phyloP scores from a whole-genome alignment of 192 early-diverging fungal species.

The Linnemannia zychae region DNA sequence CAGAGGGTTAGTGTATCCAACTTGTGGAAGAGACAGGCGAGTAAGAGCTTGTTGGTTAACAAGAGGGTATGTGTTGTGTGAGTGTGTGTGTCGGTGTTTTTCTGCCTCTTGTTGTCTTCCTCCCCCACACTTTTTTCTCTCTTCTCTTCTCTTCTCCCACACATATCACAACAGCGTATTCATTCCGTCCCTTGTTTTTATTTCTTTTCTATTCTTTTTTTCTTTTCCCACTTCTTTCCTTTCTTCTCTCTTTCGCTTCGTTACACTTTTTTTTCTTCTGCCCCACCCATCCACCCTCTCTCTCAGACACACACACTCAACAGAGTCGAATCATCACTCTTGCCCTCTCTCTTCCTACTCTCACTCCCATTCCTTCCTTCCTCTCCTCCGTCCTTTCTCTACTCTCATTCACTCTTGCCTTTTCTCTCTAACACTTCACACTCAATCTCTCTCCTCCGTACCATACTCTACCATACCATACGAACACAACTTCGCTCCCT shows the following conservation, averaged over 20 bases:
- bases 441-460: background rate
- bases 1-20: slow-evolving; percentile 5
- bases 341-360: background rate
- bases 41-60: too few relatives aligned
- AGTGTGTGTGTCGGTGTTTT: background rate
- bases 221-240: background rate
- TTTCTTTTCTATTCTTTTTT: background rate
- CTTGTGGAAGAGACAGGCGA: slow-evolving; percentile 12
- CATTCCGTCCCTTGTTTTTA: background rate
- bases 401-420: too few relatives aligned
- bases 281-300: background rate
- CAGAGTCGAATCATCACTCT: slow-evolving; percentile 9
- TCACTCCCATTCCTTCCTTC: background rate
- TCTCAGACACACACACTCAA: background rate
- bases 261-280: background rate
- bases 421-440: slow-evolving; percentile 9
- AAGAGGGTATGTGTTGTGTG: too few relatives aligned
- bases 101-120: background rate
- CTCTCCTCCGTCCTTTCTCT: background rate
- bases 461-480: background rate
- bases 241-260: background rate
- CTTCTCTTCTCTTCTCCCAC: slow-evolving; percentile 1
- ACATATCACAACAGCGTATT: background rate
- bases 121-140: slow-evolving; percentile 2
- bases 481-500: too few relatives aligned